Evolutionary conservation across 177 flowering plant genomes (phyloP).

Genomic region (Vitis hybrid): DNA sequence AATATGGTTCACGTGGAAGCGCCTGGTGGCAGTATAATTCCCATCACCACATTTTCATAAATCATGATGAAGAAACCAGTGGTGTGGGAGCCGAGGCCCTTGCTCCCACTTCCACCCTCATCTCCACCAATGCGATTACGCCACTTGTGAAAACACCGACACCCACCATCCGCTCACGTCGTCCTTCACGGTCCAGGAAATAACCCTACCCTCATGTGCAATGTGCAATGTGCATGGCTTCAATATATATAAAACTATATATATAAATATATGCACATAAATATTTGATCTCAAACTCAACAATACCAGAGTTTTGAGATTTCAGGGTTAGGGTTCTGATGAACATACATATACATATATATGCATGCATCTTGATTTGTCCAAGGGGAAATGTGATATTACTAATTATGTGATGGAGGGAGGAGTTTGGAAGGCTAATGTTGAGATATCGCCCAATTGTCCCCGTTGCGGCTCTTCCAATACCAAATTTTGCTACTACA

Average conservation of each 20-base stretch:
- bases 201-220: constrained; percentile 7
- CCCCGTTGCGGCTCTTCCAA: constrained; percentile 75
- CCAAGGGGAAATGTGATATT: constrained; percentile 1
- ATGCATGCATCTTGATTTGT: background rate
- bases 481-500: constrained; percentile 87
- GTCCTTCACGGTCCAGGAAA: constrained; percentile 27
- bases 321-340: no score
- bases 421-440: constrained; percentile 44
- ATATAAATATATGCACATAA: no score
- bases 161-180: constrained; percentile 35
- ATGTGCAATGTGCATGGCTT: no score
- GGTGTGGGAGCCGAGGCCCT: constrained; percentile 27
- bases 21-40: no score
- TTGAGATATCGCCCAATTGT: constrained; percentile 61
- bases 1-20: no score
- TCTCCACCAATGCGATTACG: constrained; percentile 17
- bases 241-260: no score
- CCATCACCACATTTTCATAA: no score
- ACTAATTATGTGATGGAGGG: constrained; percentile 28
- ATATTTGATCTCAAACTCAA: no score
- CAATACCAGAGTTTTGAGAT: no score
- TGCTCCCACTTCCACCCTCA: constrained; percentile 30
- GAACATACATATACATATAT: no score
- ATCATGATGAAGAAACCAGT: no score
- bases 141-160: constrained; percentile 41